Percentiles rank a stretch among this genome's conserved stretches.
These are phyloP conservation scores for Powellomyces hirtus DNA, from an alignment of 192 early-diverging fungal species.

Conservation along the genomic window DNA sequence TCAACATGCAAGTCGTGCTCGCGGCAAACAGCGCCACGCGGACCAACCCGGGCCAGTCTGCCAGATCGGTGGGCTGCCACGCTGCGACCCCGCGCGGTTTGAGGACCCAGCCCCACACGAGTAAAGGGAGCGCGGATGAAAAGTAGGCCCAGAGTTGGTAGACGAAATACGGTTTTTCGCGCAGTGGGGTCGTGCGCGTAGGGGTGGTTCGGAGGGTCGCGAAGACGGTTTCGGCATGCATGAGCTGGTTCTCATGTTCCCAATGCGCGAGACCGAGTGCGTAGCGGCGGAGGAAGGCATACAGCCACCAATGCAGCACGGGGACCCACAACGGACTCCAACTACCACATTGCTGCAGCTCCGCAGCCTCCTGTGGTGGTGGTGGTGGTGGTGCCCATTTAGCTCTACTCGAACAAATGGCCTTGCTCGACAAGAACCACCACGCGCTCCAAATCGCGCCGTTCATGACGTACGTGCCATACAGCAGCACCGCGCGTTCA, in stretches of 20 bases:
- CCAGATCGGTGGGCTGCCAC: constrained; percentile 20
- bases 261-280: constrained; percentile 7
- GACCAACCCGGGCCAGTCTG: constrained; percentile 20
- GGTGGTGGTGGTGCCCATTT: not conserved
- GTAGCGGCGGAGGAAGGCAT: constrained; percentile 2
- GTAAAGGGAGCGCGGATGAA: constrained; percentile 19
- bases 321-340: constrained; percentile 23
- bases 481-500: constrained; percentile 13
- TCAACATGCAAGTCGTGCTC: constrained; percentile 5
- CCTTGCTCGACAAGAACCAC: constrained; percentile 16
- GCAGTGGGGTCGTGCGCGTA: not conserved
- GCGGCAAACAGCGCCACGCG: constrained; percentile 9
- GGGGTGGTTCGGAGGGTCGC: not conserved
- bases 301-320: constrained; percentile 26
- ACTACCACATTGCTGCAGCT: not conserved
- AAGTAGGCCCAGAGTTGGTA: constrained; percentile 24
- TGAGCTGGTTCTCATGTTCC: constrained; percentile 22
- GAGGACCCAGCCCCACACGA: constrained; percentile 16
- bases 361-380: too few species aligned
- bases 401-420: not conserved
- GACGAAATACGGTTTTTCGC: not conserved
- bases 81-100: constrained; percentile 8
- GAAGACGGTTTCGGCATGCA: not conserved
- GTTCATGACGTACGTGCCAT: constrained; percentile 22
- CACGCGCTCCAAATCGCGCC: constrained; percentile 24